Percentiles rank a stretch among this genome's conserved stretches.
phyloP scores from a whole-genome alignment of 1,284 basidiomycete species.

The Leccinum subrobustum region DNA sequence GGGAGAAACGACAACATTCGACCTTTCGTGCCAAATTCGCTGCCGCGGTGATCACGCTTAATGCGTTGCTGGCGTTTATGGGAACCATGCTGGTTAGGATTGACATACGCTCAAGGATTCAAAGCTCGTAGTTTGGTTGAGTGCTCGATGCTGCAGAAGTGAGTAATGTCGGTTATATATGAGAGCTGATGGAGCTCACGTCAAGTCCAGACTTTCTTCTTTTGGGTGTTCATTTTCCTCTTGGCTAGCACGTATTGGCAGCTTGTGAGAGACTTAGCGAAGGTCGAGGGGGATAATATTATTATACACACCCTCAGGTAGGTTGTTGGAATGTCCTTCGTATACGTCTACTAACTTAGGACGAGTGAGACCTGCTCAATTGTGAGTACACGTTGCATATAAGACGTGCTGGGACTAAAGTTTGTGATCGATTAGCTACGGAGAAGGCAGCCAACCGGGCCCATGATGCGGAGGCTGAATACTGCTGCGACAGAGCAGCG shows the following conservation, averaged over 20 bases:
- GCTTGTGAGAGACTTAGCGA: constrained; percentile 84
- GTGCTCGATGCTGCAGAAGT: constrained; percentile 92
- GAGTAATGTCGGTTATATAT: constrained; percentile 24
- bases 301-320: no score
- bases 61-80: constrained; percentile 86
- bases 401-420: constrained; percentile 1
- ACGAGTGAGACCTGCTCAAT: constrained; percentile 46
- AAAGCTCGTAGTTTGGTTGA: constrained; percentile 90
- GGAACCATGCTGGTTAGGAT: constrained; percentile 42
- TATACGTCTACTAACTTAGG: no score
- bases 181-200: constrained; percentile 7
- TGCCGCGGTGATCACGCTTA: constrained; percentile 70
- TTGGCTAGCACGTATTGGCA: constrained; percentile 89
- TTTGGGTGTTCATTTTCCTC: constrained; percentile 92
- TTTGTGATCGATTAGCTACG: constrained; percentile 42
- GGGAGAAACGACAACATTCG: constrained; percentile 65
- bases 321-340: no score
- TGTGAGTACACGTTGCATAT: constrained; percentile 39
- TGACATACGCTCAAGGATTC: constrained; percentile 89
- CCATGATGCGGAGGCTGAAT: constrained; percentile 48
- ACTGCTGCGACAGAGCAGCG: constrained; percentile 38
- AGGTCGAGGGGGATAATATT: constrained; percentile 27
- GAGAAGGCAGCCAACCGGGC: constrained; percentile 58
- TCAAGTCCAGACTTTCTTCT: constrained; percentile 76
- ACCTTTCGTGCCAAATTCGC: constrained; percentile 89